Conservation (phyloP, 2,329 filamentous ascomycete species). For the Xylaria sp. region DNA sequence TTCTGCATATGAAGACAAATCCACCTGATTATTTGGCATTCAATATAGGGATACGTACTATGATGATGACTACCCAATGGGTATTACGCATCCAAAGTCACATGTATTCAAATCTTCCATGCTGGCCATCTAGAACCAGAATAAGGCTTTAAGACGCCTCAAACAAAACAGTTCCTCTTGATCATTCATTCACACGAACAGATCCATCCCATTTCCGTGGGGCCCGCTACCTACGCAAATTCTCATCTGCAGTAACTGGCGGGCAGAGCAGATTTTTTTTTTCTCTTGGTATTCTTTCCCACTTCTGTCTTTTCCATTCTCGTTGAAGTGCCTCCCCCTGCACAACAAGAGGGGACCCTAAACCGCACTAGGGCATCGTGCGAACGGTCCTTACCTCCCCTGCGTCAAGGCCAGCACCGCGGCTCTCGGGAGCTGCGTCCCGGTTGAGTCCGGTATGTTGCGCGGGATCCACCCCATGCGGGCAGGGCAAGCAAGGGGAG, state of each 20-base stretch:
- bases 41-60: neutral
- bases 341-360: neutral
- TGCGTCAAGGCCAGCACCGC: slow-evolving; percentile 22
- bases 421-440: slow-evolving; percentile 23
- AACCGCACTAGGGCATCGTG: slow-evolving; percentile 9
- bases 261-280: neutral
- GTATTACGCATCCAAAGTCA: slow-evolving; percentile 15
- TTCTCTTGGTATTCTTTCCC: neutral
- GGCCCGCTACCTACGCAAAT: neutral
- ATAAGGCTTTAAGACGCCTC: neutral
- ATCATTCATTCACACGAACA: neutral
- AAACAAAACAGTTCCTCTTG: neutral
- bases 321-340: neutral
- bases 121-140: neutral
- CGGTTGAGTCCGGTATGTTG: slow-evolving; percentile 14
- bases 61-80: slow-evolving; percentile 19
- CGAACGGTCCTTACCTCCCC: slow-evolving; percentile 20
- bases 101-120: neutral
- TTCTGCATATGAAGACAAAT: slow-evolving; percentile 18
- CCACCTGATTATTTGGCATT: slow-evolving; percentile 10
- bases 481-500: neutral
- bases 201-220: neutral
- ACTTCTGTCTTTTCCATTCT: neutral
- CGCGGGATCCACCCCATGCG: slow-evolving; percentile 10
- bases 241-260: neutral